Evolutionary conservation across 257 asterid species (phyloP).

Genomic region (Capsicum chinense): DNA sequence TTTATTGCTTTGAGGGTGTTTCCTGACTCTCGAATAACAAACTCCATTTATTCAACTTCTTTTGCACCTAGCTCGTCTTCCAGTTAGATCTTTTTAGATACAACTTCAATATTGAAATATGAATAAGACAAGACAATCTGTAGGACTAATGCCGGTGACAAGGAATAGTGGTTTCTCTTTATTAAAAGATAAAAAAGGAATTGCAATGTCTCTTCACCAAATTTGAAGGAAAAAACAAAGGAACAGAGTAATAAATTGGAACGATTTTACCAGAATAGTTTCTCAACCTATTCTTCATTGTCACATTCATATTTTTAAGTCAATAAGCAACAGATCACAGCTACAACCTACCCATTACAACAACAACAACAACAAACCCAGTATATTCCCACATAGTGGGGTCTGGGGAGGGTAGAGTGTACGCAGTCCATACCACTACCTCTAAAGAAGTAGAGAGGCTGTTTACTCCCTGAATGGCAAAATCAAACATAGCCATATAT

Average conservation of each 20-base stretch:
- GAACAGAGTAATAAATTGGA: neutral
- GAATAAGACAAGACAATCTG: neutral
- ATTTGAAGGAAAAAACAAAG: neutral
- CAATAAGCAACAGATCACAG: conserved; percentile 9
- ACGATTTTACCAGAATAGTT: neutral
- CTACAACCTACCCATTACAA: conserved; percentile 2
- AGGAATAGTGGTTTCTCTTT: neutral
- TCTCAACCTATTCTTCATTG: conserved; percentile 19
- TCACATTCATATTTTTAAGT: conserved; percentile 5
- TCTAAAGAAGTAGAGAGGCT: too few species aligned
- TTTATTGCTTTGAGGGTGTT: neutral
- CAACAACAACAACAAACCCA: too few species aligned
- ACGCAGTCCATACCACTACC: too few species aligned
- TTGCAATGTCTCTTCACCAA: neutral
- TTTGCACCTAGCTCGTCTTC: conserved; percentile 9
- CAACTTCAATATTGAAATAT: neutral
- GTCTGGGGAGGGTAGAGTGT: too few species aligned
- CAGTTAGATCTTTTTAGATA: conserved; percentile 9
- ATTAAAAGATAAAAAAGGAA: neutral
- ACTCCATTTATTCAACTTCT: neutral
- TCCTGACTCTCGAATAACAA: neutral
- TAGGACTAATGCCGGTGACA: neutral
- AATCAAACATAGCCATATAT: neutral
- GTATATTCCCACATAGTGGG: too few species aligned
- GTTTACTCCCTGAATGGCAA: neutral